phyloP scores from a whole-genome alignment of 768 basidiomycete genomes.

The Lyophyllum decastes region DNA sequence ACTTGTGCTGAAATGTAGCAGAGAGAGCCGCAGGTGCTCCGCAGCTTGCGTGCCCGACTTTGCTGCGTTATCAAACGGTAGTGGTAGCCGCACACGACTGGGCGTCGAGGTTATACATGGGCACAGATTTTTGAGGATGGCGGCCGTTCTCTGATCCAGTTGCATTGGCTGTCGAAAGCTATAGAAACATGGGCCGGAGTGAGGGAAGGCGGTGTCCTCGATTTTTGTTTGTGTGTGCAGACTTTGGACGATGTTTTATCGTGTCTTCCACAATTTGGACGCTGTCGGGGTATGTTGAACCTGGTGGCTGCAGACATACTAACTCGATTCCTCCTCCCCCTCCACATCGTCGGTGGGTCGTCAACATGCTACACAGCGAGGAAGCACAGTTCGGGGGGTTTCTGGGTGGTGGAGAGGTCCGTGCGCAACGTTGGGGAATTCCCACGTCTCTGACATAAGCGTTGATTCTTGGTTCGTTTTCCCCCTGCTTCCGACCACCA shows the following conservation, averaged over 20 bases:
- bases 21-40: background rate
- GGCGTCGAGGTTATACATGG: background rate
- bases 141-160: background rate
- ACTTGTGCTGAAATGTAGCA: background rate
- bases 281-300: conserved; percentile 65
- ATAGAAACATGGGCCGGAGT: background rate
- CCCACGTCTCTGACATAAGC: conserved; percentile 63
- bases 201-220: background rate
- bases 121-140: background rate
- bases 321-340: conserved; percentile 38
- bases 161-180: background rate
- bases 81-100: background rate
- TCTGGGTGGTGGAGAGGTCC: conserved; percentile 42
- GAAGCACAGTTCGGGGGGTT: conserved; percentile 16
- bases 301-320: conserved; percentile 53
- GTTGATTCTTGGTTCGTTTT: conserved; percentile 44
- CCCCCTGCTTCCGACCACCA: conserved; percentile 46
- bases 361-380: conserved; percentile 19
- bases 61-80: background rate
- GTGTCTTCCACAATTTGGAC: conserved; percentile 76
- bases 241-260: conserved; percentile 68
- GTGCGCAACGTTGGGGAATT: conserved; percentile 55
- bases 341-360: conserved; percentile 17
- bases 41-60: background rate
- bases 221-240: conserved; percentile 50